Evolutionary conservation across 345 rosid genomes (phyloP).

Genomic region (Triadica sebifera): DNA sequence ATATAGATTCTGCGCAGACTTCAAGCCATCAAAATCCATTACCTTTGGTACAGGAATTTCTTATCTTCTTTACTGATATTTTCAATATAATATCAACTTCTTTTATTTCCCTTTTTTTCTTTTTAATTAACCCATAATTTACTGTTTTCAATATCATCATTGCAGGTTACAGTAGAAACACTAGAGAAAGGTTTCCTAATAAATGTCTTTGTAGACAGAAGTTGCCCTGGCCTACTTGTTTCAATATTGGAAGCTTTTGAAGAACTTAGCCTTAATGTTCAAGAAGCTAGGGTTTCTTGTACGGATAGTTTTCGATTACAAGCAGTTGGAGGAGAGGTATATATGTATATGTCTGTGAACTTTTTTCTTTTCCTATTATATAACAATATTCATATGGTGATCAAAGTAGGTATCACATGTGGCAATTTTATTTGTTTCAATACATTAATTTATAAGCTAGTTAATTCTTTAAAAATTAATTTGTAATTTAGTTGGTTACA

Average conservation of each 20-base stretch:
- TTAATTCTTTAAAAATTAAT: too few relatives aligned
- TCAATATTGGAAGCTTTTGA: constrained; percentile 81
- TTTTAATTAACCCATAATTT: background rate
- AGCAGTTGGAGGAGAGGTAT: constrained; percentile 72
- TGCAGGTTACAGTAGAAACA: constrained; percentile 76
- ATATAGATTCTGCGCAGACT: constrained; percentile 36
- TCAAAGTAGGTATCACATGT: too few relatives aligned
- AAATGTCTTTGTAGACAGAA: constrained; percentile 53
- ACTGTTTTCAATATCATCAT: background rate
- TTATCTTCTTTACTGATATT: background rate
- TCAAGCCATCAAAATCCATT: constrained; percentile 34
- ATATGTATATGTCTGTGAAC: too few relatives aligned
- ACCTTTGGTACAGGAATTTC: constrained; percentile 38
- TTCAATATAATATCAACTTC: background rate
- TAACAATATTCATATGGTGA: too few relatives aligned
- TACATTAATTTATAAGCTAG: too few relatives aligned
- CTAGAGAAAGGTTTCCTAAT: constrained; percentile 79
- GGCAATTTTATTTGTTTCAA: too few relatives aligned
- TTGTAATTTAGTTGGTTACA: background rate
- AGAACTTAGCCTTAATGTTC: constrained; percentile 67
- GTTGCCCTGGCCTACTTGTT: constrained; percentile 76
- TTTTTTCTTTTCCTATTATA: too few relatives aligned
- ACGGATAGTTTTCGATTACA: constrained; percentile 64
- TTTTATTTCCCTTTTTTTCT: background rate
- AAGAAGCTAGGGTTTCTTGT: constrained; percentile 96